Percentiles rank a stretch among this genome's conserved stretches.
These are phyloP conservation scores for Yarrowia divulgata DNA, from an alignment of 805 yeast genomes.

Conservation along the genomic window DNA sequence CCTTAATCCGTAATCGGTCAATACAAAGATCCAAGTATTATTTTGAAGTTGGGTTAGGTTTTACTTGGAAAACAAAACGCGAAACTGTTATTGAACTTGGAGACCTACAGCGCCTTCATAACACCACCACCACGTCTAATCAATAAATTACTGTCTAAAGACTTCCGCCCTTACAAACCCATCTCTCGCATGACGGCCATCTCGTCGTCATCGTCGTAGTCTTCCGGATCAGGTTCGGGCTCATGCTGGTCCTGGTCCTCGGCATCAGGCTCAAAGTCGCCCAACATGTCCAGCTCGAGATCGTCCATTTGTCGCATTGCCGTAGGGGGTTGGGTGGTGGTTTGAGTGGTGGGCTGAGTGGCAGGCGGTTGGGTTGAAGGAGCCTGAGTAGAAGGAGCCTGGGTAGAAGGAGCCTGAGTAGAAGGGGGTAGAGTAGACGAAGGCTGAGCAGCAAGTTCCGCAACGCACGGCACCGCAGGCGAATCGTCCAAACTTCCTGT, in stretches of 20 bases:
- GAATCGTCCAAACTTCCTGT: not conserved
- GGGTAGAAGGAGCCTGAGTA: not conserved
- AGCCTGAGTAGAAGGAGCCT: not conserved
- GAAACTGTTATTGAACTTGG: too few species aligned
- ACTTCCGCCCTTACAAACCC: not conserved
- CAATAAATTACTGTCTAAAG: not conserved
- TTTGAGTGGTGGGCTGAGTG: not conserved
- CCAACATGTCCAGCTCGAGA: not conserved
- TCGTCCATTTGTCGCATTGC: not conserved
- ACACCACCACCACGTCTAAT: not conserved
- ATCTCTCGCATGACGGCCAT: constrained; percentile 24
- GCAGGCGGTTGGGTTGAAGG: not conserved
- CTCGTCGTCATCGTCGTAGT: not conserved
- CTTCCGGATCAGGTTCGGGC: constrained; percentile 14
- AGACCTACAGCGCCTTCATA: too few species aligned
- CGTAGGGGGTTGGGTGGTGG: too few species aligned
- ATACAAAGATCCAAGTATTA: too few species aligned
- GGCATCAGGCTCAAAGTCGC: constrained; percentile 2
- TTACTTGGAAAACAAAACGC: too few species aligned
- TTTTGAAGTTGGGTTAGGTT: too few species aligned
- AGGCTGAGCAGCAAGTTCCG: too few species aligned
- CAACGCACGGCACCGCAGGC: too few species aligned
- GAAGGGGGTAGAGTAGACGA: not conserved
- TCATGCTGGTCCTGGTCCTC: constrained; percentile 2
- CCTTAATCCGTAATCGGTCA: not conserved